A percentile compares a stretch with the other conserved stretches of the same genome.
These are phyloP conservation scores for Yamadazyma pseudoaaseri DNA, from an alignment of 1,139 yeast genomes.

Conservation along the genomic window DNA sequence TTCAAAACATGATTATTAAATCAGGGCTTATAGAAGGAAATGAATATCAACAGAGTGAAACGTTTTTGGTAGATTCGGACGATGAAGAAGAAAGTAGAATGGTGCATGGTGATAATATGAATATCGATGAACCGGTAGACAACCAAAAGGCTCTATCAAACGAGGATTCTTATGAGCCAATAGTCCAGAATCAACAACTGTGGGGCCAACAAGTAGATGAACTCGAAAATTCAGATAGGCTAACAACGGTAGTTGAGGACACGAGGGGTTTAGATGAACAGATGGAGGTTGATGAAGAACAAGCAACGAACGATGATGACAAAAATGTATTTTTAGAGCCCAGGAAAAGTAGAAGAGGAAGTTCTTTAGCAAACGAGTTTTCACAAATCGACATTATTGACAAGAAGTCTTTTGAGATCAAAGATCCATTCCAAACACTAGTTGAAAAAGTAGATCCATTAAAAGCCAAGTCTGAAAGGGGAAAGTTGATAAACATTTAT, in stretches of 20 bases:
- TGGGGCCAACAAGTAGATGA: too few species aligned
- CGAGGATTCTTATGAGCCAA: too few species aligned
- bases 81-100: neutral
- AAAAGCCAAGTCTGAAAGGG: constrained; percentile 31
- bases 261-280: too few species aligned
- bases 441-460: constrained; percentile 46
- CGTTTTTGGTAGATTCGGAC: neutral
- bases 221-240: too few species aligned
- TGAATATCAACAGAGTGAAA: neutral
- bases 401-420: constrained; percentile 5
- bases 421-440: constrained; percentile 28
- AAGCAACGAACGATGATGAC: too few species aligned
- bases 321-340: neutral
- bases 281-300: constrained; percentile 4
- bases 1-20: too few species aligned
- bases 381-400: constrained; percentile 39
- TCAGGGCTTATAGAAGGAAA: too few species aligned
- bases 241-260: too few species aligned
- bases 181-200: too few species aligned
- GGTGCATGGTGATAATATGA: neutral
- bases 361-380: constrained; percentile 24
- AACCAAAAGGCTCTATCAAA: too few species aligned
- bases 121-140: neutral
- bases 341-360: neutral
- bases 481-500: constrained; percentile 36